Evolutionary conservation across 768 basidiomycete genomes (phyloP), one percentile per base, ranked within the genome.

Genomic region (Lactarius akahatsu): DNA sequence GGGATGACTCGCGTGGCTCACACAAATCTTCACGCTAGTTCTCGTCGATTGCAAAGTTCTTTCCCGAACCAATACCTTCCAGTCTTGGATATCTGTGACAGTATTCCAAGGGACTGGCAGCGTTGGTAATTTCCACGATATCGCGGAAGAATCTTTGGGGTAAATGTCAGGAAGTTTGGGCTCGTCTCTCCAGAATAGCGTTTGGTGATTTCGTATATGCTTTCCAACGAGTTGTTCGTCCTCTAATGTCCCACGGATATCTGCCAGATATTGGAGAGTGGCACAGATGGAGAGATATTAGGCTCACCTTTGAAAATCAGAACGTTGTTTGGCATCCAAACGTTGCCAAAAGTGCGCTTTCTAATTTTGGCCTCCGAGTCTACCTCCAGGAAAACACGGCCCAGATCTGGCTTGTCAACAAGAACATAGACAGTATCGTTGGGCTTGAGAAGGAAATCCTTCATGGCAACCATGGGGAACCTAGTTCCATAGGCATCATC

Each of bases 351-450:
- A n/a, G 30, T 32, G 30, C 30, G 30, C 30, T 8, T 32, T 7
- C 8, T 8, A 32, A 32, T 32, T 6, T 32, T 32, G 6, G 7
- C 30, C 6, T 0, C 7, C 6, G 30, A 32, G 30, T 32, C 30
- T 32, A 32, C 30, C 43, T 60, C 60, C 47, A 61, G 18, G n/a
- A 34, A 34, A 52, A 61, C 9, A 20, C 47, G 45, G 6, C 58
- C 15, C 4, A 30, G 20, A 20, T 13, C 34, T 1, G 60, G 20
- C 23, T 61, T 61, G 20, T 61, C 60, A 20, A 52, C 60, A 34
- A 61, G 47, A 32, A 61, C 60, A 23, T 61, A 61, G 32, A 61
- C n/a, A 6, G 60, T 61, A 30, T 61, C 60, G n/a, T 61, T 26
- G 28, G 8, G 20, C 6, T n/a, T 18, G 30, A 61, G 20, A 7